Base-by-base conservation (phyloP, 495 filamentous ascomycete species). In the Aspergillus funiculosus region DNA sequence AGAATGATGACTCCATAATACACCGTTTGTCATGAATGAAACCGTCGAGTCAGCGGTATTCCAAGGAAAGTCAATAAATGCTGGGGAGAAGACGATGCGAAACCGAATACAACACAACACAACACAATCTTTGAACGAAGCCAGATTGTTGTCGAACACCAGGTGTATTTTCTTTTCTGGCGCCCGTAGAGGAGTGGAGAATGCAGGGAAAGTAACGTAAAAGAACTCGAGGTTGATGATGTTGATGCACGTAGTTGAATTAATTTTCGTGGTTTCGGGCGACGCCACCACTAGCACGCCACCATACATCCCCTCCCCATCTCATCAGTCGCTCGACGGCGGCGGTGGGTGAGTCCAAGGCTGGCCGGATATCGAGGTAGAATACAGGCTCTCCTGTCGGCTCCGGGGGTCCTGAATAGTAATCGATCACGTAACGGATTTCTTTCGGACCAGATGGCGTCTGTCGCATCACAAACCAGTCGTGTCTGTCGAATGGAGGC, bases 281-380 rank as follows among this genome's bases (percentile, higher is more conserved):
- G 20, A 73, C 66, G n/a, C 71, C 83, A 3, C 92, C 92, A 48
- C 82, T 88, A 6, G 90, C 92, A 51, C 77, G 78, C 76, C 83
- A 92, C 92, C 92, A 98, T 4, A 94, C 80, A 68, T 95, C 88
- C 10, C 86, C 86, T 39, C 87, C 85, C 92, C 94, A 97, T 57
- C 89, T 69, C 63, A 94, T 75, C 48, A 89, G 60, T 42, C 94
- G 77, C 73, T 97, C 94, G 17, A 81, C 80, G 22, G 87, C 87
- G 8, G 80, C 80, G 0, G 77, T 86, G 1, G 89, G 89, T 3
- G 78, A 73, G 56, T 94, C 90, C n/a, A 95, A 56, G 8, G 92
- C 92, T 9, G 92, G 92, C 46, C 92, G 76, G n/a, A 99, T 94
- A 62, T 99, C 92, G 35, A 99, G 77, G 59, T 82, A 97, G 69